Conservation (phyloP, 2,329 filamentous ascomycete genomes). For the Laburnicola sp. region DNA sequence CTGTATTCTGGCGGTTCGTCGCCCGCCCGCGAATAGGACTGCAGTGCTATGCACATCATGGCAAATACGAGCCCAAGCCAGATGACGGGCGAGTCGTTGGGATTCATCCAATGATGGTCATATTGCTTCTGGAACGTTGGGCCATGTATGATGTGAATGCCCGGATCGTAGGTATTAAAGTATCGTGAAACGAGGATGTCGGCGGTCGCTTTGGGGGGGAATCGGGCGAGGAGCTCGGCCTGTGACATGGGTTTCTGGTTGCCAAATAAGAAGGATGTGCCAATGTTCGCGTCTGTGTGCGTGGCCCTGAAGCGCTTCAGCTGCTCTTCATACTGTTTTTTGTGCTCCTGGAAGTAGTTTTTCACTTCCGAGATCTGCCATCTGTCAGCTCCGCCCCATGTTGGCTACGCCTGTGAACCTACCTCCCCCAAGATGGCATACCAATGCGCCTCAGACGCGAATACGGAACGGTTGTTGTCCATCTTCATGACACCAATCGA, state of each 20-base stretch:
- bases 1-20: constrained; percentile 80
- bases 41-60: constrained; percentile 74
- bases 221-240: constrained; percentile 73
- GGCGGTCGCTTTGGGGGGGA: constrained; percentile 81
- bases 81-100: constrained; percentile 71
- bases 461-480: constrained; percentile 53
- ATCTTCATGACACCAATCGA: constrained; percentile 58
- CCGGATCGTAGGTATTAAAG: constrained; percentile 78
- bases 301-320: constrained; percentile 73
- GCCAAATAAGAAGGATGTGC: constrained; percentile 78
- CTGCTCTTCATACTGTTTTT: constrained; percentile 84
- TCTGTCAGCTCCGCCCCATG: constrained; percentile 12
- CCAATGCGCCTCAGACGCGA: constrained; percentile 57
- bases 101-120: constrained; percentile 70
- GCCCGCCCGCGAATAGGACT: constrained; percentile 77
- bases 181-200: constrained; percentile 84
- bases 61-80: constrained; percentile 79
- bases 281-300: constrained; percentile 61
- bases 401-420: constrained; percentile 29
- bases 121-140: constrained; percentile 78
- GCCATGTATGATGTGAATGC: constrained; percentile 61
- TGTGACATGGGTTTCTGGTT: constrained; percentile 70
- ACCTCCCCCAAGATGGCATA: constrained; percentile 56
- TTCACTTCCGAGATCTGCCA: constrained; percentile 83
- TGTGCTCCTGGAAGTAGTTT: constrained; percentile 82